Conservation (phyloP, 306 rosid species). For the Lathyrus tuberosus region DNA sequence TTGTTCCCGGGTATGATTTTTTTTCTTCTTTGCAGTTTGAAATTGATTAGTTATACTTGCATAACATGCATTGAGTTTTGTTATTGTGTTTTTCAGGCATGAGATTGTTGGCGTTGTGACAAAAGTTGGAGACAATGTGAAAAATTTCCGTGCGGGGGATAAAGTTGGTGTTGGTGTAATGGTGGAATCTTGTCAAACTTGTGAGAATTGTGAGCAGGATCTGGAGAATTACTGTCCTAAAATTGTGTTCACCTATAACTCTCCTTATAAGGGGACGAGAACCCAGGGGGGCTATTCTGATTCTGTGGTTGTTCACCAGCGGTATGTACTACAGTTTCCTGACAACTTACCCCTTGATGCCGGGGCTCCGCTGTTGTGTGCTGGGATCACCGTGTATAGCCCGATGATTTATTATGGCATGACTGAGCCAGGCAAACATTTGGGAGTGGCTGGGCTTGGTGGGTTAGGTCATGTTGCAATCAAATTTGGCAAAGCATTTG, state of each 20-base stretch:
- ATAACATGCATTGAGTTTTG: neutral
- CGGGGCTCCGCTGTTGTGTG: constrained; percentile 91
- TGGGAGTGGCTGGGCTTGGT: constrained; percentile 96
- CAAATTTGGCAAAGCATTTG: constrained; percentile 86
- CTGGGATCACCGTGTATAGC: constrained; percentile 88
- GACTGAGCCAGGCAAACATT: constrained; percentile 84
- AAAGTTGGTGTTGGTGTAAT: constrained; percentile 92
- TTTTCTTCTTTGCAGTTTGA: neutral
- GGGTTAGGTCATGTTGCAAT: constrained; percentile 94
- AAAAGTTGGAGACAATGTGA: constrained; percentile 66
- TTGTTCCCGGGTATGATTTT: constrained; percentile 79
- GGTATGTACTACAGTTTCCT: constrained; percentile 65
- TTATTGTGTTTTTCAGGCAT: constrained; percentile 60
- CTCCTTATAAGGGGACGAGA: constrained; percentile 55
- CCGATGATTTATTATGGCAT: constrained; percentile 91
- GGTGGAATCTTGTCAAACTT: constrained; percentile 72
- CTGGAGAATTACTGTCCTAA: constrained; percentile 79
- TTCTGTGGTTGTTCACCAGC: constrained; percentile 74
- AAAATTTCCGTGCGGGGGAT: constrained; percentile 73
- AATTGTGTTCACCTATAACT: constrained; percentile 60
- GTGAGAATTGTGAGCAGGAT: constrained; percentile 76
- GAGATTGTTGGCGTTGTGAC: constrained; percentile 84
- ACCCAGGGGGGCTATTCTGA: constrained; percentile 88
- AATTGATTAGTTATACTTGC: neutral
- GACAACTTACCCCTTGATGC: constrained; percentile 77